Conservation (phyloP, 1,284 basidiomycete genomes). For the Moniliophthora roreri region DNA sequence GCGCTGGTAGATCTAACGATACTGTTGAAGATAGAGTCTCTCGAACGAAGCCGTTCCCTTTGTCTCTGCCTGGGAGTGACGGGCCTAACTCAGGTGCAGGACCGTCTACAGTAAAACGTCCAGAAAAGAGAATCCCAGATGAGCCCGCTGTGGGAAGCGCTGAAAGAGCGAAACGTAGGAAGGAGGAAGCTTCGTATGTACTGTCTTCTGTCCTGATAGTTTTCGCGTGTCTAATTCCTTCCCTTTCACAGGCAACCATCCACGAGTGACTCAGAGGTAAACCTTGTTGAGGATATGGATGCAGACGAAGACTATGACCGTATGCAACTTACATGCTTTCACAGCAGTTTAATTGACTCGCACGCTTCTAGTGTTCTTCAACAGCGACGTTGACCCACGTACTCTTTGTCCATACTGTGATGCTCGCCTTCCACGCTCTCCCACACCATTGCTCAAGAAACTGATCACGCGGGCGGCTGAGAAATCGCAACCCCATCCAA, state of each 20-base stretch:
- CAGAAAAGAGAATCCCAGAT: no score
- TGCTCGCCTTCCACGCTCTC: not conserved
- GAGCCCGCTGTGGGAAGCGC: no score
- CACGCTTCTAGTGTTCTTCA: not conserved
- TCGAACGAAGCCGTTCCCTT: no score
- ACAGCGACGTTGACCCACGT: not conserved
- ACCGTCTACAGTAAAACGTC: no score
- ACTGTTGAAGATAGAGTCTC: no score
- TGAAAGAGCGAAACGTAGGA: no score
- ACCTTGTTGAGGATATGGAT: not conserved
- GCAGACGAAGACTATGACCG: not conserved
- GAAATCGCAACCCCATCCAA: not conserved
- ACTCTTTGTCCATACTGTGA: conserved; percentile 2
- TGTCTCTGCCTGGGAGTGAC: no score
- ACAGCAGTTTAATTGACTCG: not conserved
- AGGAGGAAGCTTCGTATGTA: no score
- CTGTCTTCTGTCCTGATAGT: no score
- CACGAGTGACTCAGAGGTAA: not conserved
- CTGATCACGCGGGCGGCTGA: not conserved
- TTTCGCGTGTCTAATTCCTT: not conserved
- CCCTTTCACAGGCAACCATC: not conserved
- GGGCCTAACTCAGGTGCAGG: no score
- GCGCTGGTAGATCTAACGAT: not conserved
- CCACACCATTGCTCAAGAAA: not conserved
- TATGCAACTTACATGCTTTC: not conserved